phyloP scores from a whole-genome alignment of 176 grass and related monocot species.

The Paspalum notatum region DNA sequence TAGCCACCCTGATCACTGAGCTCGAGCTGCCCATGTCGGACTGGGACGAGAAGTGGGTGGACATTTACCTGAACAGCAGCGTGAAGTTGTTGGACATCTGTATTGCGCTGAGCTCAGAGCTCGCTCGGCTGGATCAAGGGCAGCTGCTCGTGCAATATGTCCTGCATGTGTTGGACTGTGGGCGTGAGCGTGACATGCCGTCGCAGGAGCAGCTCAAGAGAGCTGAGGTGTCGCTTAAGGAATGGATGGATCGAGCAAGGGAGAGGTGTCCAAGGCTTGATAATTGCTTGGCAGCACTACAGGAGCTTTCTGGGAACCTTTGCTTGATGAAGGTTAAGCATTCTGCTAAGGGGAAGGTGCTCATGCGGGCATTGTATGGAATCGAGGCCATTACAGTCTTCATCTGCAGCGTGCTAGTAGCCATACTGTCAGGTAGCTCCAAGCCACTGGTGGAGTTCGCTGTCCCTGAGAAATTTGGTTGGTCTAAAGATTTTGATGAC shows the following conservation, averaged over 20 bases:
- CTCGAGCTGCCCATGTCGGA: constrained; percentile 80
- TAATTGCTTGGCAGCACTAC: constrained; percentile 52
- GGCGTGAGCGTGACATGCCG: neutral
- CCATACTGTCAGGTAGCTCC: constrained; percentile 53
- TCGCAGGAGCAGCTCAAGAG: constrained; percentile 59
- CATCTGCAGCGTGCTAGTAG: constrained; percentile 54
- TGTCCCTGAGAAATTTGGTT: constrained; percentile 72
- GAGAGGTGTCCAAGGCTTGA: constrained; percentile 55
- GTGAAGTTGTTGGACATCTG: constrained; percentile 86
- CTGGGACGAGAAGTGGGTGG: constrained; percentile 92
- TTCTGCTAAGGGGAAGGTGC: constrained; percentile 76
- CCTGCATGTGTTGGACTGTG: constrained; percentile 54
- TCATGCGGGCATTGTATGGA: constrained; percentile 79
- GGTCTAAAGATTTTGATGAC: constrained; percentile 68
- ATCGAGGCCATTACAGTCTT: constrained; percentile 67
- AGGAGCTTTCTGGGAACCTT: constrained; percentile 65
- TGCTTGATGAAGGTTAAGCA: constrained; percentile 65
- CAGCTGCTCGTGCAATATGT: constrained; percentile 72
- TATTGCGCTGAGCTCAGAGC: constrained; percentile 73
- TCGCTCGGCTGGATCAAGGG: constrained; percentile 72
- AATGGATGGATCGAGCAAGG: constrained; percentile 56
- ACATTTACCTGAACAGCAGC: constrained; percentile 82
- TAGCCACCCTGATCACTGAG: constrained; percentile 66
- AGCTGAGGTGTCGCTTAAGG: constrained; percentile 53
- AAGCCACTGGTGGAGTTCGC: constrained; percentile 56